Evolutionary conservation across 73 alveolate genomes (phyloP), one percentile per base, ranked within the genome.

Genomic region (Paramecium tetraurelia): DNA sequence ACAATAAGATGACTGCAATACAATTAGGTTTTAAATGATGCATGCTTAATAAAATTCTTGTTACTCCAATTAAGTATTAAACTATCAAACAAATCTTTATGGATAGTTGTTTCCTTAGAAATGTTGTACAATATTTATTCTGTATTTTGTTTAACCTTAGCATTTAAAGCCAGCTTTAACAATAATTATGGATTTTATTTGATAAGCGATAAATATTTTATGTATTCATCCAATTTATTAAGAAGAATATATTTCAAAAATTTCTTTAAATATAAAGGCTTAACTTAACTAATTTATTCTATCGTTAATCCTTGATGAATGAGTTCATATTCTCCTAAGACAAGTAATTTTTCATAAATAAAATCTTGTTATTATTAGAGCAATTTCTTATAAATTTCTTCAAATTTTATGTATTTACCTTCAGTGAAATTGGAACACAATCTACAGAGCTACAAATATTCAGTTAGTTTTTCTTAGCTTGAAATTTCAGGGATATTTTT

Each of bases 311-410:
- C 36, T 35, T 72, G 4, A 72, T 35, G 46, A 36, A 72, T 72
- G 3, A 72, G 14, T 35, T 72, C 68, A 72, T 22, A 72, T 72
- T 72, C 57, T 38, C 86, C 86, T 72, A 72, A 72, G 35, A 72
- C 4, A 21, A 72, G 18, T 36, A 72, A 35, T 72, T 72, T 72
- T 21, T 72, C 86, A 36, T 29, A 21, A 36, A 72, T 72, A 21
- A 72, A 36, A 11, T 10, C 36, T 29, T 72, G 11, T 12, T 10
- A 20, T 72, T 72, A 72, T 72, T 72, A 3, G 3, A 72, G 46
- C n/a, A 72, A 43, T 38, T 72, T 36, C 0, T 7, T 40, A 72
- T 72, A 72, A 6, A 72, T 36, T 5, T 72, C 59, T 72, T 72
- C 31, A 31, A 20, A 72, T 29, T 72, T 72, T 2, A 72, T 36